Conservation (phyloP, 2,329 filamentous ascomycete species). For the Penicillium brasilianum region DNA sequence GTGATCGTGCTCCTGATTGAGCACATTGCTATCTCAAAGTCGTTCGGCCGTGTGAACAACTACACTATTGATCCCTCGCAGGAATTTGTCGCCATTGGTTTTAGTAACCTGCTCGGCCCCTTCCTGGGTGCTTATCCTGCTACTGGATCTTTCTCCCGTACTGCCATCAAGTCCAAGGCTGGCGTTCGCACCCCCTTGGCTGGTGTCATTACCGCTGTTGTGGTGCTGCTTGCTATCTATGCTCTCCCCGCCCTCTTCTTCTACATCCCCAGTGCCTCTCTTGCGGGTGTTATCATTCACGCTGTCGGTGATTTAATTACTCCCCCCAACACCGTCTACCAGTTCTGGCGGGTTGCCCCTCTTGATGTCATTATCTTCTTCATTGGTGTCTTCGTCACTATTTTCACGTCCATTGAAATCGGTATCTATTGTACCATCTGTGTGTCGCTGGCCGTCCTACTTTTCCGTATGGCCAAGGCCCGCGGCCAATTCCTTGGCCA, state of each 20-base stretch:
- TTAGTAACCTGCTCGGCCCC: slow-evolving; percentile 86
- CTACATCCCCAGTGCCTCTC: slow-evolving; percentile 82
- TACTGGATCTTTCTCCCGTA: slow-evolving; percentile 94
- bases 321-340: slow-evolving; percentile 86
- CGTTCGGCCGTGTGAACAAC: slow-evolving; percentile 93
- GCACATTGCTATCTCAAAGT: slow-evolving; percentile 96
- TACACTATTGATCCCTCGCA: slow-evolving; percentile 96
- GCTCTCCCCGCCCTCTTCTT: slow-evolving; percentile 87
- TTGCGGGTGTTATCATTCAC: slow-evolving; percentile 92
- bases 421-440: slow-evolving; percentile 88
- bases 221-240: slow-evolving; percentile 90
- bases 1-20: slow-evolving; percentile 96
- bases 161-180: slow-evolving; percentile 96
- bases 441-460: slow-evolving; percentile 74
- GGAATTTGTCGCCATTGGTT: slow-evolving; percentile 91
- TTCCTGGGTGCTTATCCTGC: slow-evolving; percentile 92
- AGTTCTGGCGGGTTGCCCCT: slow-evolving; percentile 93
- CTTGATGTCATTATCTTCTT: slow-evolving; percentile 93
- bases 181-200: slow-evolving; percentile 90
- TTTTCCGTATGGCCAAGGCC: slow-evolving; percentile 84
- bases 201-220: slow-evolving; percentile 81
- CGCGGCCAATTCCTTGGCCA: slow-evolving; percentile 82
- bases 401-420: slow-evolving; percentile 88
- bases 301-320: slow-evolving; percentile 93
- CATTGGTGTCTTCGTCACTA: slow-evolving; percentile 83